These are phyloP conservation scores for Phytophthora gonapodyides DNA, from an alignment of 352 stramenopile genomes.

Conservation along the genomic window DNA sequence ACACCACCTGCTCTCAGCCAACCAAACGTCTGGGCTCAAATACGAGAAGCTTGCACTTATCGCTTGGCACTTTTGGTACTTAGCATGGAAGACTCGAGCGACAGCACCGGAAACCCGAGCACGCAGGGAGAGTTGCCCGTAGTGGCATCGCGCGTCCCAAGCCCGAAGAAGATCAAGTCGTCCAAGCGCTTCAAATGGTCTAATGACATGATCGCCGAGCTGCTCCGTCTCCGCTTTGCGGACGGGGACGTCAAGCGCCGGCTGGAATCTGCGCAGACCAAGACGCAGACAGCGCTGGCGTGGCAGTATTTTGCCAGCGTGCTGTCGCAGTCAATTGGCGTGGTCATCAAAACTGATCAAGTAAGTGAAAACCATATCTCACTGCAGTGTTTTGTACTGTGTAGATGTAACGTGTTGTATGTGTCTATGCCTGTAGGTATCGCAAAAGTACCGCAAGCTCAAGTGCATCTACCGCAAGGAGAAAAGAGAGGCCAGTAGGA, in stretches of 20 bases:
- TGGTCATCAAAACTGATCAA: conserved; percentile 5
- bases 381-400: too few species aligned
- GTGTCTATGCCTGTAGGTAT: not conserved
- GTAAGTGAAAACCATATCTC: not conserved
- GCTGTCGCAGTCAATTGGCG: conserved; percentile 2
- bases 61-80: too few species aligned
- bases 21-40: too few species aligned
- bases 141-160: too few species aligned
- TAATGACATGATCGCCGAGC: conserved; percentile 11
- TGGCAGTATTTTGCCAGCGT: conserved; percentile 17
- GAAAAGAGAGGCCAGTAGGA: conserved; percentile 62
- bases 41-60: too few species aligned
- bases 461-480: conserved; percentile 8
- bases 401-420: too few species aligned
- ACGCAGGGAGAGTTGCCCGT: too few species aligned
- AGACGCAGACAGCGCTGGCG: conserved; percentile 5
- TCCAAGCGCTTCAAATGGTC: conserved; percentile 7
- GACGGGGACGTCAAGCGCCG: conserved; percentile 14
- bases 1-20: too few species aligned
- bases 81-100: too few species aligned
- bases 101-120: too few species aligned
- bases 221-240: conserved; percentile 9
- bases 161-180: too few species aligned
- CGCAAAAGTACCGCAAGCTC: conserved; percentile 6
- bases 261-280: conserved; percentile 9